Evolutionary conservation across 2,329 filamentous ascomycete species (phyloP).

Genomic region (Colletotrichum sp.): DNA sequence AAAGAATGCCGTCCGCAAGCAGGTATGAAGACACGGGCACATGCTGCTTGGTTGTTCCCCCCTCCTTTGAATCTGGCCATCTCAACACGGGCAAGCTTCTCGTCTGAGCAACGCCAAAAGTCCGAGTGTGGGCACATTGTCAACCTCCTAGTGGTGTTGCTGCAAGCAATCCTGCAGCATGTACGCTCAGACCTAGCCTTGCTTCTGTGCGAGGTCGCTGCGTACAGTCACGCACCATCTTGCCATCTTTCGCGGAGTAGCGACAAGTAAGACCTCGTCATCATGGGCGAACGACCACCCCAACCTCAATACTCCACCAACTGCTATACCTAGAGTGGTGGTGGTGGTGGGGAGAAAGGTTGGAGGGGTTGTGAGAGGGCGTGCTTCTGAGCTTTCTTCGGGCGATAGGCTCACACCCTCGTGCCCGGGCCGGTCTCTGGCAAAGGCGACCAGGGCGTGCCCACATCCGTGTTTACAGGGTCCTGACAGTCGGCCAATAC

Average conservation of each 20-base stretch:
- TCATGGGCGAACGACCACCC: not conserved
- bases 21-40: not conserved
- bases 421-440: not conserved
- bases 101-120: not conserved
- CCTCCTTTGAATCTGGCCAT: not conserved
- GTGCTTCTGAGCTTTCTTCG: not conserved
- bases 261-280: not conserved
- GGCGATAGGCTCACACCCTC: not conserved
- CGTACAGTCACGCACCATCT: conserved; percentile 5
- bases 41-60: not conserved
- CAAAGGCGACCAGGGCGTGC: not conserved
- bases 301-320: conserved; percentile 1
- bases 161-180: conserved; percentile 24
- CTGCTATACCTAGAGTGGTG: not conserved
- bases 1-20: not conserved
- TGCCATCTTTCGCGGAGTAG: not conserved
- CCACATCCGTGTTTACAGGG: conserved; percentile 14
- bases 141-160: not conserved
- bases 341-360: not conserved
- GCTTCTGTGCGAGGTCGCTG: conserved; percentile 9
- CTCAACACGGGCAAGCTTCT: not conserved
- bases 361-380: not conserved
- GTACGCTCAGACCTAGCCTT: conserved; percentile 17
- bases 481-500: not conserved
- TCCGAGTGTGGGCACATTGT: not conserved